A percentile compares a stretch with the other conserved stretches of the same genome.
phyloP scores from a whole-genome alignment of 768 basidiomycete genomes.

The Mycena amicta region DNA sequence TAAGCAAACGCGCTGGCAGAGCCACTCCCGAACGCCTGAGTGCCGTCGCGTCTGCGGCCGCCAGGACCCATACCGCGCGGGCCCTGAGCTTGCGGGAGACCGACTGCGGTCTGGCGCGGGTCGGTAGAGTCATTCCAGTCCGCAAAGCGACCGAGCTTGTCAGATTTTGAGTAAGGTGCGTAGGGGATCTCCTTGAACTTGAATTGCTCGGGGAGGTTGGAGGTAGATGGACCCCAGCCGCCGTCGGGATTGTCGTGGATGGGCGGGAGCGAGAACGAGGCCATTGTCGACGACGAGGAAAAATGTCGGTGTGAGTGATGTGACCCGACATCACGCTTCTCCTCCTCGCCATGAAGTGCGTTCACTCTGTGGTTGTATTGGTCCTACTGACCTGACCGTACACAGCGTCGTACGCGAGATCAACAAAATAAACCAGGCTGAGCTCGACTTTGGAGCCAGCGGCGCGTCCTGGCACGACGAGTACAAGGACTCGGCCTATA shows the following conservation, averaged over 20 bases:
- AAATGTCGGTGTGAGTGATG: constrained; percentile 6
- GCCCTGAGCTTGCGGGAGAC: constrained; percentile 48
- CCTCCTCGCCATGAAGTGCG: constrained; percentile 69
- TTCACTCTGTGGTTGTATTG: constrained; percentile 17
- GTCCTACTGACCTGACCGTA: no score
- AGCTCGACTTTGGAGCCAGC: constrained; percentile 74
- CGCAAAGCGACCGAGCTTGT: constrained; percentile 96
- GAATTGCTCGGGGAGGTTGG: constrained; percentile 84
- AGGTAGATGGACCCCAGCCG: constrained; percentile 87
- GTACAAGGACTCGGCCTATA: constrained; percentile 96
- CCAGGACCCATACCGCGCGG: constrained; percentile 53
- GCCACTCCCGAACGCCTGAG: constrained; percentile 87
- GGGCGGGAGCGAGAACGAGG: constrained; percentile 82
- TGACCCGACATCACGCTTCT: background rate
- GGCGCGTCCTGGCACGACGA: constrained; percentile 94
- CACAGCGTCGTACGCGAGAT: constrained; percentile 90
- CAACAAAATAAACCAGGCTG: constrained; percentile 87
- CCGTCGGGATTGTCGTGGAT: constrained; percentile 93
- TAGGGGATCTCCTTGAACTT: constrained; percentile 99
- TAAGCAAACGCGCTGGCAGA: constrained; percentile 92
- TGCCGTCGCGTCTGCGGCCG: constrained; percentile 72
- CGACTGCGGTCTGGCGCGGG: constrained; percentile 56
- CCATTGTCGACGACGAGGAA: constrained; percentile 44
- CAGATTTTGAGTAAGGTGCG: constrained; percentile 97
- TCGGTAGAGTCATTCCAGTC: constrained; percentile 93